Evolutionary conservation across 805 yeast species (phyloP).

Genomic region (Metschnikowia shivogae): DNA sequence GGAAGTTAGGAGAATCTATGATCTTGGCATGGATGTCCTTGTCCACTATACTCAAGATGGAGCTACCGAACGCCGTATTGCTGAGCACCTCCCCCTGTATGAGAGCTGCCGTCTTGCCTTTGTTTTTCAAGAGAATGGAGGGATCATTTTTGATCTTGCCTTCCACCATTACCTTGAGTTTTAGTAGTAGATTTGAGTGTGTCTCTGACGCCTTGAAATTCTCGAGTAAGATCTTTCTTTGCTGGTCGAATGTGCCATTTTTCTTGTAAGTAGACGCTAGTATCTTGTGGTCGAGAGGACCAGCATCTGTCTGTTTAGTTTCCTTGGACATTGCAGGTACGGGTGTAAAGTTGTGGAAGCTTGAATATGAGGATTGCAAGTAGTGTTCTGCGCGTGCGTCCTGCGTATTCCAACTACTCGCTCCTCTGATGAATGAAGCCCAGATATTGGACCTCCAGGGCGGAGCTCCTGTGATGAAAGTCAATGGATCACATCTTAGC

Average conservation of each 20-base stretch:
- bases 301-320: neutral
- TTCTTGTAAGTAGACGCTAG: constrained; percentile 43
- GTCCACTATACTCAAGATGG: constrained; percentile 39
- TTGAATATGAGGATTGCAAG: neutral
- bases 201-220: constrained; percentile 41
- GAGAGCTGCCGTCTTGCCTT: constrained; percentile 48
- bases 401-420: neutral
- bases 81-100: constrained; percentile 48
- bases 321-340: neutral
- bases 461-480: neutral
- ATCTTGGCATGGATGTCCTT: constrained; percentile 42
- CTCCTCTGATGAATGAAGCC: constrained; percentile 2
- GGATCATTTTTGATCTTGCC: constrained; percentile 47
- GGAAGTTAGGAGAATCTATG: constrained; percentile 40
- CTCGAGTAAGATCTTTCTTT: constrained; percentile 39
- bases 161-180: constrained; percentile 42
- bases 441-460: constrained; percentile 8
- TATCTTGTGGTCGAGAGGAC: constrained; percentile 30
- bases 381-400: neutral
- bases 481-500: constrained; percentile 10
- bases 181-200: constrained; percentile 35
- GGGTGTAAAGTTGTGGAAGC: neutral
- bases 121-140: constrained; percentile 42
- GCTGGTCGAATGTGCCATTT: constrained; percentile 46
- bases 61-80: constrained; percentile 13